phyloP scores from a whole-genome alignment of 2,329 filamentous ascomycete species.

The Penicillium sp. region DNA sequence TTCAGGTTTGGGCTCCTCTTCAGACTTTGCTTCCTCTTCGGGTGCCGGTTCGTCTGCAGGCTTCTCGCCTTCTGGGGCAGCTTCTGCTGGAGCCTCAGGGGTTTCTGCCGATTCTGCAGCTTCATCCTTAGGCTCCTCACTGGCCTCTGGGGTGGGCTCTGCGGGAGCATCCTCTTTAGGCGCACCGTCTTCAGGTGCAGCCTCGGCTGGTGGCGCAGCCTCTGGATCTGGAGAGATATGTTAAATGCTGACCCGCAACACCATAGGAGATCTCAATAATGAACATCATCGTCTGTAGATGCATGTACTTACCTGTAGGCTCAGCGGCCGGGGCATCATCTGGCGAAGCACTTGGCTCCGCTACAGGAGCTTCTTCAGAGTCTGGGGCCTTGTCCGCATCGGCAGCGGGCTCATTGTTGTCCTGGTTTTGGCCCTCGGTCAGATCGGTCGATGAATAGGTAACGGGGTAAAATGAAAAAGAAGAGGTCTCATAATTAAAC shows the following conservation, averaged over 20 bases:
- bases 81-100: conserved; percentile 13
- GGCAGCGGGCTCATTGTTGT: conserved; percentile 32
- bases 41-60: conserved; percentile 12
- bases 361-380: conserved; percentile 22
- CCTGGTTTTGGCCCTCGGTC: conserved; percentile 40
- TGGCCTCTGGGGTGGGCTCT: conserved; percentile 13
- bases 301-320: conserved; percentile 30
- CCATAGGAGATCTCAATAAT: background rate
- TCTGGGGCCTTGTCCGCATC: conserved; percentile 33
- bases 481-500: conserved; percentile 42
- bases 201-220: conserved; percentile 25
- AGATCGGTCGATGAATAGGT: conserved; percentile 32
- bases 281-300: background rate
- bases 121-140: background rate
- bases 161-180: conserved; percentile 28
- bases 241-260: conserved; percentile 6
- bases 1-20: background rate
- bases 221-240: conserved; percentile 28
- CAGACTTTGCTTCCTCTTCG: conserved; percentile 4
- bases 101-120: conserved; percentile 9
- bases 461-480: conserved; percentile 41
- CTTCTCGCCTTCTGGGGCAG: conserved; percentile 16
- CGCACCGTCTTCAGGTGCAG: conserved; percentile 21
- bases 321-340: conserved; percentile 30
- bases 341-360: conserved; percentile 25